A percentile compares a stretch with the other conserved stretches of the same genome.
Conservation (phyloP, 805 yeast genomes). For the Sugiyamaella mastotermitis region DNA sequence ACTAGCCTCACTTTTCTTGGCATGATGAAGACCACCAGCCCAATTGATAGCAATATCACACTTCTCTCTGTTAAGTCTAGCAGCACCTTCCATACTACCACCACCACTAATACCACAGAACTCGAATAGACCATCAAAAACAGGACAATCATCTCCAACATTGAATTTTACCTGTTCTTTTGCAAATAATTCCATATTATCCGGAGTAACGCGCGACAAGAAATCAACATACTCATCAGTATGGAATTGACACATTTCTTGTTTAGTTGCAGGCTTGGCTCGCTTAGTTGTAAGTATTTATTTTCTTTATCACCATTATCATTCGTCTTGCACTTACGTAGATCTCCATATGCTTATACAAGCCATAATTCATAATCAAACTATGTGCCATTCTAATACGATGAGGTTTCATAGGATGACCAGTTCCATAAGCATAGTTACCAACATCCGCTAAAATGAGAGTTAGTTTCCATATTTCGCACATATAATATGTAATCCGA, state of each 20-base stretch:
- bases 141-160: conserved; percentile 95
- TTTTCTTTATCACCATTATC: not conserved
- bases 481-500: too few species aligned
- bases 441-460: conserved; percentile 71
- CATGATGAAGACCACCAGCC: conserved; percentile 97
- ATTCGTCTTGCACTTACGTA: conserved; percentile 46
- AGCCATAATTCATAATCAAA: conserved; percentile 91
- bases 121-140: conserved; percentile 91
- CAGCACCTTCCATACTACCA: conserved; percentile 81
- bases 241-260: conserved; percentile 97
- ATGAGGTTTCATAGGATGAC: conserved; percentile 99
- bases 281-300: conserved; percentile 33
- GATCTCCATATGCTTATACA: conserved; percentile 95
- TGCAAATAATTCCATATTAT: conserved; percentile 77
- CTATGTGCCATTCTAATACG: conserved; percentile 98
- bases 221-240: conserved; percentile 97
- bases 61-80: conserved; percentile 78
- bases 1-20: conserved; percentile 88
- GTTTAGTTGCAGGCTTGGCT: conserved; percentile 97
- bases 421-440: conserved; percentile 96
- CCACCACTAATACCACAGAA: conserved; percentile 87
- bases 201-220: conserved; percentile 84
- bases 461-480: not conserved
- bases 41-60: conserved; percentile 93
- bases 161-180: conserved; percentile 89